These are phyloP conservation scores for Funneliformis caledonium DNA, from an alignment of 371 early-diverging fungal genomes.

Conservation along the genomic window DNA sequence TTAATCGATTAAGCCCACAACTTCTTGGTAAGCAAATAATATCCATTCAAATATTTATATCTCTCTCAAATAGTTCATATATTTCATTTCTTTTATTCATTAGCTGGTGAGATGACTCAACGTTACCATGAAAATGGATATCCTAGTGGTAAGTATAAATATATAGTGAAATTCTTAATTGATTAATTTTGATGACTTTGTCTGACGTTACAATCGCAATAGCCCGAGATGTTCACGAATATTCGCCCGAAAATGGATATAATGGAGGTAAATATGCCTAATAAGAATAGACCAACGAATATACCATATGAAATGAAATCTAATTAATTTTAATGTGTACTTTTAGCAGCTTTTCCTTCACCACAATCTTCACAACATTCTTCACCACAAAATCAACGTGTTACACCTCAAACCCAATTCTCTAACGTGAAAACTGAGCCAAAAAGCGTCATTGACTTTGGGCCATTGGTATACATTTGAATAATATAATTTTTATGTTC, in stretches of 20 bases:
- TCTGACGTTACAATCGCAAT: neutral
- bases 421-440: neutral
- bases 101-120: neutral
- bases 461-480: slow-evolving; percentile 13
- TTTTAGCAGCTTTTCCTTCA: slow-evolving; percentile 8
- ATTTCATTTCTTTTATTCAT: neutral
- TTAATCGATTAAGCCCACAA: neutral
- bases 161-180: neutral
- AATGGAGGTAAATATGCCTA: slow-evolving; percentile 15
- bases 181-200: neutral
- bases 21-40: neutral
- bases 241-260: slow-evolving; percentile 29
- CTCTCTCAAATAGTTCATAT: neutral
- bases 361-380: slow-evolving; percentile 21
- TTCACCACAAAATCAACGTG: slow-evolving; percentile 11
- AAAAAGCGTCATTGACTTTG: neutral
- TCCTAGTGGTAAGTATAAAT: neutral
- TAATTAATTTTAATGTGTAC: slow-evolving; percentile 3
- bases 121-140: neutral
- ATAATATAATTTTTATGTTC: neutral
- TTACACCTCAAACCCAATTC: slow-evolving; percentile 15
- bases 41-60: neutral
- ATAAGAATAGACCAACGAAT: neutral
- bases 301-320: slow-evolving; percentile 11
- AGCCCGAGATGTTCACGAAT: slow-evolving; percentile 10